Evolutionary conservation across 306 rosid species (phyloP).

Genomic region (Crataegus laevigata): DNA sequence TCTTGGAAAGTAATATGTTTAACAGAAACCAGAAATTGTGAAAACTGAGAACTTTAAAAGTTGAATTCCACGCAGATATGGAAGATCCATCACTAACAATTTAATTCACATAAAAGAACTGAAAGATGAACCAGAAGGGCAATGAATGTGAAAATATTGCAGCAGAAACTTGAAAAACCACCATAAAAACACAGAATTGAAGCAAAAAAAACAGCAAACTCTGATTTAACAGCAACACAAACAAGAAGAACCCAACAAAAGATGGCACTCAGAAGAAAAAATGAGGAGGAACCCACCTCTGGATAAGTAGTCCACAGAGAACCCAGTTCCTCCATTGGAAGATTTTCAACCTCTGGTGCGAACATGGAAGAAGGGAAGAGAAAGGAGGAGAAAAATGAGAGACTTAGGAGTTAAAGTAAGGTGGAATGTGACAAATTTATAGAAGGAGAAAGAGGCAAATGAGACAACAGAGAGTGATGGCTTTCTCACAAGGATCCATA

Average conservation of each 20-base stretch:
- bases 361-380: neutral
- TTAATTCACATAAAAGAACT: neutral
- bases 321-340: constrained; percentile 52
- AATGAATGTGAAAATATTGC: neutral
- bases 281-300: constrained; percentile 46
- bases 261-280: neutral
- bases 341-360: neutral
- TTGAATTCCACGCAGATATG: neutral
- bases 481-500: constrained; percentile 23
- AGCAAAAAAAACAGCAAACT: neutral
- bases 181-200: neutral
- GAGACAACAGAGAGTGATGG: constrained; percentile 23
- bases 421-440: constrained; percentile 30
- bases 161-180: neutral
- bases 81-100: constrained; percentile 7
- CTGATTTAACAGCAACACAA: constrained; percentile 9
- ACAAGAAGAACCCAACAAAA: constrained; percentile 7
- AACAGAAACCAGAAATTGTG: neutral
- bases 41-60: neutral
- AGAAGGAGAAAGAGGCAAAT: constrained; percentile 27
- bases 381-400: neutral
- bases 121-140: neutral
- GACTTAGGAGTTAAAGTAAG: constrained; percentile 18
- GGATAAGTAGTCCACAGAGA: constrained; percentile 34
- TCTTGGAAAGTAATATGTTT: no score